Conservation (phyloP, 371 early-diverging fungal species). For the Chytridium lagenaria region DNA sequence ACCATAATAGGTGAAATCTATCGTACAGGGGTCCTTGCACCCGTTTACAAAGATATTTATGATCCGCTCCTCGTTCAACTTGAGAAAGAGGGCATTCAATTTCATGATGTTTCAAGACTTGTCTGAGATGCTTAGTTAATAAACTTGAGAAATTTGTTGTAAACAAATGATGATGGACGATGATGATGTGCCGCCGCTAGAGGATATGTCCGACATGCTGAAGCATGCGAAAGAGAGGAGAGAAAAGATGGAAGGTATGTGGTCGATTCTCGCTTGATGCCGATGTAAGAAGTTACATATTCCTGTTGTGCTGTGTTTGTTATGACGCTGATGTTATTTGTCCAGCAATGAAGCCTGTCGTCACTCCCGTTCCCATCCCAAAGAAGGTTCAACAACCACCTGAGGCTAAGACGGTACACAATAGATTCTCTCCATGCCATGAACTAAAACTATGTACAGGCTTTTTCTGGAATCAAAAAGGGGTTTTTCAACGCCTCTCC, state of each 20-base stretch:
- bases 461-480: constrained; percentile 37
- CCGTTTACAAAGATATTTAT: constrained; percentile 88
- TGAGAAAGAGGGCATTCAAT: constrained; percentile 81
- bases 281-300: no score
- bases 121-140: background rate
- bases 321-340: no score
- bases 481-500: constrained; percentile 36
- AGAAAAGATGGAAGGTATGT: background rate
- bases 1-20: constrained; percentile 58
- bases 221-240: background rate
- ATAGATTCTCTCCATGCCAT: background rate
- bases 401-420: background rate
- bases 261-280: background rate
- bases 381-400: background rate
- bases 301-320: no score
- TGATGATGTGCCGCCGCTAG: constrained; percentile 19
- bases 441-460: background rate
- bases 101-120: constrained; percentile 28
- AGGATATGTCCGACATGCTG: constrained; percentile 19
- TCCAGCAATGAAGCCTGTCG: constrained; percentile 9
- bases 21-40: constrained; percentile 86
- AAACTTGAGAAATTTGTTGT: background rate
- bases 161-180: background rate
- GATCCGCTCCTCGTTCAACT: constrained; percentile 87
- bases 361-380: background rate